Conservation (phyloP, 2,329 filamentous ascomycete genomes). For the Monosporascus ibericus region DNA sequence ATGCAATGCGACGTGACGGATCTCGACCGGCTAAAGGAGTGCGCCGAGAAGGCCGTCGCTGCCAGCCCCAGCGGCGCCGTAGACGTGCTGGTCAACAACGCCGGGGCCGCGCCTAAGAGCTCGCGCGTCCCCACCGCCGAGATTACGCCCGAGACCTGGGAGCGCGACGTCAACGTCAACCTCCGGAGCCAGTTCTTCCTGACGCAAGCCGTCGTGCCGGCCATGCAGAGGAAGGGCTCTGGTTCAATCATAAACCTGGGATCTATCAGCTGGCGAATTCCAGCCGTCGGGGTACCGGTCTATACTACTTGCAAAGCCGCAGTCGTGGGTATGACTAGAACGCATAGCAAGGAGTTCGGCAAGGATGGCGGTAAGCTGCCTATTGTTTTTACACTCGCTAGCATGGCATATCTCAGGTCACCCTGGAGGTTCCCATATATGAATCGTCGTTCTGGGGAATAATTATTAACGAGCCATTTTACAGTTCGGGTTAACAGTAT, state of each 20-base stretch:
- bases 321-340: slow-evolving; percentile 31
- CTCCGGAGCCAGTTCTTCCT: slow-evolving; percentile 39
- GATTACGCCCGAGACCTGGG: slow-evolving; percentile 36
- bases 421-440: not conserved
- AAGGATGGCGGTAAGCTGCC: slow-evolving; percentile 12
- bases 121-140: slow-evolving; percentile 24
- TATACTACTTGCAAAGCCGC: slow-evolving; percentile 35
- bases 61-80: slow-evolving; percentile 17
- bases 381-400: not conserved
- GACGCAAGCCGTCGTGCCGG: slow-evolving; percentile 31
- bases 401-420: not conserved
- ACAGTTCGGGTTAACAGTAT: slow-evolving; percentile 39
- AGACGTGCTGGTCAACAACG: slow-evolving; percentile 33
- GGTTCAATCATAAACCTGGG: slow-evolving; percentile 36
- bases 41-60: slow-evolving; percentile 26
- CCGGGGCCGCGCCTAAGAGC: slow-evolving; percentile 18
- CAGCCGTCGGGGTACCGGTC: slow-evolving; percentile 23
- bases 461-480: too few relatives aligned
- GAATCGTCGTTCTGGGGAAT: not conserved
- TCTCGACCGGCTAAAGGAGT: slow-evolving; percentile 26
- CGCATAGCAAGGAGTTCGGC: slow-evolving; percentile 32
- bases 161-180: slow-evolving; percentile 37
- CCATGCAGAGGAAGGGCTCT: slow-evolving; percentile 22
- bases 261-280: slow-evolving; percentile 32
- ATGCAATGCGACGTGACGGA: slow-evolving; percentile 37